Base-by-base conservation (phyloP, 2,329 filamentous ascomycete genomes). In the Gaeumannomyces tritici region DNA sequence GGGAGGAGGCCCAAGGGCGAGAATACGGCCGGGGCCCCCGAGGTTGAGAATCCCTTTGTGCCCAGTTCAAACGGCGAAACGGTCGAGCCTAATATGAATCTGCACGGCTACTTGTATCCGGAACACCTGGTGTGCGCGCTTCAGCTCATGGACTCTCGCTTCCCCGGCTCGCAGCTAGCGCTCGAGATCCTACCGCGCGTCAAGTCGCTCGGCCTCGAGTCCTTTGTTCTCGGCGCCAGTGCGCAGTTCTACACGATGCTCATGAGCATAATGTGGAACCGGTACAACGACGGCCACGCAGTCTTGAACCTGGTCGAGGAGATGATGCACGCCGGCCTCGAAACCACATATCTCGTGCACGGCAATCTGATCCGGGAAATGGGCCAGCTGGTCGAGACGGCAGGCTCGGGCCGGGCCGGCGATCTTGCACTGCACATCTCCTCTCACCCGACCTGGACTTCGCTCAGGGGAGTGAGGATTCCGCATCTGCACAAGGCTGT, bases 211-310 rank as follows among this genome's bases (percentile, higher is more conserved):
- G 89, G 89, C 1, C 80, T 89, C 1, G 82, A 84, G 1, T 88
- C 88, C 0, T 90, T 88, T 69, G 85, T 90, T 8, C 80, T 93
- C 0, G 89, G 89, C 59, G 87, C 84, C 7, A 86, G 86, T 24
- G 89, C 88, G 0, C 76, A 81, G 0, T 83, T 93, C 55, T 93
- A 90, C 76, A 87, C 89, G 69, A 79, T 84, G 59, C 79, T 91
- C 42, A 78, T 90, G 28, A 73, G 77, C 18, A 80, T 87, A 27
- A 77, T 85, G 62, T 90, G 87, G 84, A 72, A 75, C 42, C 81
- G 83, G 13, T 83, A 84, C 65, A 80, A 83, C 27, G 84, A 90
- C 68, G 76, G 84, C 2, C 66, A 69, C 4, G 77, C 78, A 1
- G 81, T 89, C 28, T 73, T 85, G 60, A 75, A 79, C 4, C 71